Conservation (phyloP, 225 moss, liverwort and hornwort genomes). For the Marchantia polymorpha region DNA sequence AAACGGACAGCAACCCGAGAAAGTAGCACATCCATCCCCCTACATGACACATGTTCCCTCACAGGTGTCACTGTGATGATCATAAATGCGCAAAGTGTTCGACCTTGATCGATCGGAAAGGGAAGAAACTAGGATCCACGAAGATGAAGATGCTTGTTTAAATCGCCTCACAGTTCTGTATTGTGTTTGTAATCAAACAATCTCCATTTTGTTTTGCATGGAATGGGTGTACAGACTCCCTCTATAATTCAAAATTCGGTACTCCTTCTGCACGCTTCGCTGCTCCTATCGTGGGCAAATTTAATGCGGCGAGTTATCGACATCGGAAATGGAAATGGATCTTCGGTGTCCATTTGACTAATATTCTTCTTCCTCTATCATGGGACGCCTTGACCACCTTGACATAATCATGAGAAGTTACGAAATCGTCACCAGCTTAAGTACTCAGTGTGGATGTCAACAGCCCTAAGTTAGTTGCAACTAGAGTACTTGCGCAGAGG, state of each 20-base stretch:
- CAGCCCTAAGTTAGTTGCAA: too few relatives aligned
- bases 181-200: too few relatives aligned
- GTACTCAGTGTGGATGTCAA: too few relatives aligned
- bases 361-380: background rate
- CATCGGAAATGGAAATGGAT: background rate
- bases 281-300: background rate
- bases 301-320: background rate
- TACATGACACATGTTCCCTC: conserved; percentile 8
- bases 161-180: too few relatives aligned
- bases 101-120: background rate
- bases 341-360: background rate
- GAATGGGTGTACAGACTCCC: background rate
- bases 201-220: too few relatives aligned
- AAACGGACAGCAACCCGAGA: background rate
- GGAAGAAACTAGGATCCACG: background rate
- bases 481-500: too few relatives aligned
- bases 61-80: background rate
- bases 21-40: background rate
- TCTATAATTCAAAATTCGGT: background rate
- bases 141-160: too few relatives aligned
- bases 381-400: background rate
- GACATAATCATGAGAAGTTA: too few relatives aligned
- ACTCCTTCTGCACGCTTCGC: background rate
- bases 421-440: too few relatives aligned
- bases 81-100: conserved; percentile 1